A percentile compares a stretch with the other conserved stretches of the same genome.
phyloP scores from a whole-genome alignment of 73 alveolate genomes.

The Durusdinium trenchii region DNA sequence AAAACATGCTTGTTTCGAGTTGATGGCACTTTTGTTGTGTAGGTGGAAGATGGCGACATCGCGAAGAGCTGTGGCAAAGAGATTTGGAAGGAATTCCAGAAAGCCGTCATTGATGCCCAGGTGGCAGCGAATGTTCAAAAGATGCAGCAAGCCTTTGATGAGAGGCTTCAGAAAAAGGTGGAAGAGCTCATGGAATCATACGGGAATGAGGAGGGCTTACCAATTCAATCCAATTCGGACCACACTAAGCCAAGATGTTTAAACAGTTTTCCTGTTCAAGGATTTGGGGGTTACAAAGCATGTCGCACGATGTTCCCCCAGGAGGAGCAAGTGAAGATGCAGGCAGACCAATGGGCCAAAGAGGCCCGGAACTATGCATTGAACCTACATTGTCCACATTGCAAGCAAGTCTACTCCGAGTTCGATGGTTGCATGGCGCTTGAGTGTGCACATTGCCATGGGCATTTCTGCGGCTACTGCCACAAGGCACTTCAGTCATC shows the following conservation, averaged over 20 bases:
- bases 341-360: not conserved
- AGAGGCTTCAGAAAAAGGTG: constrained; percentile 46
- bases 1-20: too few species aligned
- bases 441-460: not conserved
- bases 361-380: constrained; percentile 36
- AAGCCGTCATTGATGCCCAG: constrained; percentile 40
- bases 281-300: not conserved
- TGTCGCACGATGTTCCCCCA: not conserved
- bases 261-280: not conserved
- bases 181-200: constrained; percentile 36
- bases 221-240: not conserved
- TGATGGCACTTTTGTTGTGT: not conserved
- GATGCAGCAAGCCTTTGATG: constrained; percentile 48
- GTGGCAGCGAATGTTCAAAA: constrained; percentile 12
- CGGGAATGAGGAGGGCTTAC: constrained; percentile 32
- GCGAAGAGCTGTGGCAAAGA: not conserved
- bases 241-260: not conserved
- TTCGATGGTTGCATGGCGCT: constrained; percentile 73
- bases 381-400: constrained; percentile 13
- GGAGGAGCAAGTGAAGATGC: not conserved
- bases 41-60: not conserved
- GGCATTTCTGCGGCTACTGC: constrained; percentile 43
- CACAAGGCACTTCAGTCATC: not conserved
- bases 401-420: constrained; percentile 29
- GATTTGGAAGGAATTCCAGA: constrained; percentile 8